Percentiles rank a stretch among this genome's conserved stretches.
Conservation (phyloP, 164 flowering plant species). For the Sedum album region DNA sequence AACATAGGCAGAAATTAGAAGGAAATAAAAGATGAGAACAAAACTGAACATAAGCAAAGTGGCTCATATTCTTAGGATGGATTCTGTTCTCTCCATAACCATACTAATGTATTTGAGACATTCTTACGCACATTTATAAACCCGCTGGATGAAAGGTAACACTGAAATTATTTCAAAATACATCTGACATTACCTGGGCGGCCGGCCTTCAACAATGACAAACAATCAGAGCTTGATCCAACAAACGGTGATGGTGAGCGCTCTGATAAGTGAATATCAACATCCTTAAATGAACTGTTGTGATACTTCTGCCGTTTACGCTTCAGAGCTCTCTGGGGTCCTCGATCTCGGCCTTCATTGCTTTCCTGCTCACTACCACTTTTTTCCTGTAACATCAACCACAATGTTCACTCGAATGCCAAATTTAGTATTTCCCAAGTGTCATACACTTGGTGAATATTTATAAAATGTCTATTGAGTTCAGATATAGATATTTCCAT, state of each 20-base stretch:
- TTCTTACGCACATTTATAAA: background rate
- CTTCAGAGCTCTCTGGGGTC: conserved; percentile 45
- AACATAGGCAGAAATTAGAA: conserved; percentile 4
- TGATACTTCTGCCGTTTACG: conserved; percentile 41
- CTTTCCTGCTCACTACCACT: conserved; percentile 69
- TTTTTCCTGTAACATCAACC: conserved; percentile 34
- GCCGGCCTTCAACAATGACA: conserved; percentile 47
- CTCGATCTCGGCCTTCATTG: conserved; percentile 42
- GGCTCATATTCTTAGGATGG: background rate
- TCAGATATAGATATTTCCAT: background rate
- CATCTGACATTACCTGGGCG: conserved; percentile 43
- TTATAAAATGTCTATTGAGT: background rate
- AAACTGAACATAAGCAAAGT: background rate
- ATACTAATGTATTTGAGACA: background rate
- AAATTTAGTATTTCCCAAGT: background rate
- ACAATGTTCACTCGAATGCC: background rate
- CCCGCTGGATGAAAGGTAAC: background rate
- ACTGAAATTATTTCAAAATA: background rate
- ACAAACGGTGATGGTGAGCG: conserved; percentile 26
- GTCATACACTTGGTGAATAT: background rate
- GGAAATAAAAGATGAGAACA: background rate
- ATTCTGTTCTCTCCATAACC: background rate
- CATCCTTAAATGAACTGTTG: conserved; percentile 23
- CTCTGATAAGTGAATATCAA: conserved; percentile 27
- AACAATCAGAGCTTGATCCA: conserved; percentile 42